phyloP scores from a whole-genome alignment of 305 asterid species.

The Petunia hybrid region DNA sequence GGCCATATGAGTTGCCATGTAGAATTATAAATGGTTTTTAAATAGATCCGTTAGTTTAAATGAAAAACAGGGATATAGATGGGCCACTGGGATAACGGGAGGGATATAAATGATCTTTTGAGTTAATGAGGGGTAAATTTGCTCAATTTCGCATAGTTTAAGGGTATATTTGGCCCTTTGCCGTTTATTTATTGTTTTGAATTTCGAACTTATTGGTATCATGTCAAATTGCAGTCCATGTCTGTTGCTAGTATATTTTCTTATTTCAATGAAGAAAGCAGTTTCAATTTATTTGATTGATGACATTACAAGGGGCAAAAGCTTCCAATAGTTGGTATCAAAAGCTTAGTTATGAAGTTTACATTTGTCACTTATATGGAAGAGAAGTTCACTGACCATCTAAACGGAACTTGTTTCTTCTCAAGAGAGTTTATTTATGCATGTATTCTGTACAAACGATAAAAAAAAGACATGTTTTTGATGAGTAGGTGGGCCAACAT shows the following conservation, averaged over 20 bases:
- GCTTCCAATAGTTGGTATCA: too few relatives aligned
- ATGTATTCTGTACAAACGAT: not conserved
- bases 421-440: not conserved
- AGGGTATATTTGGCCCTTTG: too few relatives aligned
- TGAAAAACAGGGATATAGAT: too few relatives aligned
- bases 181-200: not conserved
- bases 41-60: too few relatives aligned
- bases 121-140: too few relatives aligned
- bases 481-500: not conserved
- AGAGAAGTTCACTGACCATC: not conserved
- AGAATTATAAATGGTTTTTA: too few relatives aligned
- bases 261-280: too few relatives aligned
- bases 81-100: too few relatives aligned
- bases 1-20: too few relatives aligned
- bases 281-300: not conserved
- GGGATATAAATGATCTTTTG: too few relatives aligned
- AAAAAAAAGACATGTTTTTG: not conserved
- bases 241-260: not conserved
- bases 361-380: not conserved
- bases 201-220: not conserved
- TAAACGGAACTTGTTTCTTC: not conserved
- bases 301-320: not conserved
- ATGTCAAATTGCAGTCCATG: not conserved
- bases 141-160: too few relatives aligned
- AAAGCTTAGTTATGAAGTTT: not conserved